Conservation (phyloP, 495 filamentous ascomycete species). For the Daldinia vernicosa region DNA sequence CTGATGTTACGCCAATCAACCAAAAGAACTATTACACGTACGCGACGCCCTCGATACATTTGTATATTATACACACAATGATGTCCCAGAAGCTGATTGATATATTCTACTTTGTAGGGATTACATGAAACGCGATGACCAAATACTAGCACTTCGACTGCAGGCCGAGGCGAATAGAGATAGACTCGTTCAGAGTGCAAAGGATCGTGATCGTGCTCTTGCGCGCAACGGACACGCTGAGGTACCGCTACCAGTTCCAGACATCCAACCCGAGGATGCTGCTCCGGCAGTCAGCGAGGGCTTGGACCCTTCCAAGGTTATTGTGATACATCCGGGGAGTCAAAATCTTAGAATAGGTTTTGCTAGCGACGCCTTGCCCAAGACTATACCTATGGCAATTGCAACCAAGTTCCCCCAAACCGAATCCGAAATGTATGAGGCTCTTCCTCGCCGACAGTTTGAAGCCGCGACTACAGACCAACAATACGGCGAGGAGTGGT, state of each 20-base stretch:
- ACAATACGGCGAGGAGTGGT: slow-evolving; percentile 88
- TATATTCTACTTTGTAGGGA: slow-evolving; percentile 65
- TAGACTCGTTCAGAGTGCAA: slow-evolving; percentile 80
- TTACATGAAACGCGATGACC: slow-evolving; percentile 97
- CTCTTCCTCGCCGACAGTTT: slow-evolving; percentile 88
- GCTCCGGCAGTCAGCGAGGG: slow-evolving; percentile 66
- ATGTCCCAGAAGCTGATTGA: slow-evolving; percentile 43
- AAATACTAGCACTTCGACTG: slow-evolving; percentile 85
- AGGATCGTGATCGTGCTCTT: slow-evolving; percentile 85
- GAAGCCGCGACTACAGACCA: slow-evolving; percentile 73
- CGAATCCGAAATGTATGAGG: slow-evolving; percentile 87
- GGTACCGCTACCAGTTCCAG: slow-evolving; percentile 64
- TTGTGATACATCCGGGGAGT: slow-evolving; percentile 97
- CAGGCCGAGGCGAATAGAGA: slow-evolving; percentile 84
- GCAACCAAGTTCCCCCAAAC: slow-evolving; percentile 76
- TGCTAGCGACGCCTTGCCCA: slow-evolving; percentile 92
- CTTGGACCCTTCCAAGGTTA: slow-evolving; percentile 83
- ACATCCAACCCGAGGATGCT: slow-evolving; percentile 66
- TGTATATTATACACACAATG: background rate
- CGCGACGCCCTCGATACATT: slow-evolving; percentile 45
- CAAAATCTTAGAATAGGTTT: slow-evolving; percentile 94
- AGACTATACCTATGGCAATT: slow-evolving; percentile 92
- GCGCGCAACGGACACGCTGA: slow-evolving; percentile 75
- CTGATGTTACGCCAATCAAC: slow-evolving; percentile 89
- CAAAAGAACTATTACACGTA: slow-evolving; percentile 99